Base-by-base conservation (phyloP, 1,284 basidiomycete genomes). In the Agaricales sp. region DNA sequence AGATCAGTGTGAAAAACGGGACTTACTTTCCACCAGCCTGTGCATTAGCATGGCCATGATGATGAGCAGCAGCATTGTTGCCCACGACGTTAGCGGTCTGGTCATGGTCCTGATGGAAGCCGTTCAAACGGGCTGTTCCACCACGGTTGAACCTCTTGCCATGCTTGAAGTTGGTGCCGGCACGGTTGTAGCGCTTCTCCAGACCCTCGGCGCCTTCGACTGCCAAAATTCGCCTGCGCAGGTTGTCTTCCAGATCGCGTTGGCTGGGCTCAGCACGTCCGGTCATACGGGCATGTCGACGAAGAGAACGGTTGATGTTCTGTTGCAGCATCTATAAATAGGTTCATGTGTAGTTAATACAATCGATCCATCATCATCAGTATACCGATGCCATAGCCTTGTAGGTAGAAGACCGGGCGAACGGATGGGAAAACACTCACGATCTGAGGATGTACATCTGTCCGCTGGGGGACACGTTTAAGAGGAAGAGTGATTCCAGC, bases 261-360 rank as follows among this genome's bases (percentile, higher is more conserved):
- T 68, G 66, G 21, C 73, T 67, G 2, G 80, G 81, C 6, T 61
- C 68, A 13, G 66, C 64, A 43, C 74, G 74, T 16, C 82, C 78
- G 4, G 75, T 77, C 78, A 89, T 84, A 49, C 73, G 79, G 3
- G 85, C 83, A 50, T 80, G 69, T 50, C 87, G 82, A 51, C 71
- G 75, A 51, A 76, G 67, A 49, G 75, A 71, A 47, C 77, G 77
- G 64, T 87, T 88, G 53, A 84, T 75, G 57, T 82, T 72, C 63
- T 83, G 86, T 62, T 87, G 85, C 43, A 82, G 64, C 50, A 74
- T 63, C 86, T 88, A 57, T 37, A 38, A 18, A 30, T n/a, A 11
- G 16, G 39, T 38, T 26, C 18, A 47, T 30, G 16, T 47, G 26
- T 47, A 3, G n/a, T n/a, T n/a, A n/a, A n/a, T n/a, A n/a, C n/a